Conservation (phyloP, 2,329 filamentous ascomycete species). For the Fusarium transvaalense region DNA sequence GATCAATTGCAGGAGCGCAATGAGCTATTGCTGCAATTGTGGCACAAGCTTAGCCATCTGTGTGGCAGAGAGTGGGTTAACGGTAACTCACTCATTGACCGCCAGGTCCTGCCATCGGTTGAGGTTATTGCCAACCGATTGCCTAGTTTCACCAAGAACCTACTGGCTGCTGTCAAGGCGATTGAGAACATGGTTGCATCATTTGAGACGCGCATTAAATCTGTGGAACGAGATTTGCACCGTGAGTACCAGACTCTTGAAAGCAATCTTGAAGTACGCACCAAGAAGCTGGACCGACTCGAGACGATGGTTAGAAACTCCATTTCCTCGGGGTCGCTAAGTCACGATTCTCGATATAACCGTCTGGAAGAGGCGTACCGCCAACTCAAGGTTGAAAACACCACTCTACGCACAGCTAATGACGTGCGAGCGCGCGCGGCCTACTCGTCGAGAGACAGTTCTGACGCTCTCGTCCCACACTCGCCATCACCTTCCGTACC, state of each 20-base stretch:
- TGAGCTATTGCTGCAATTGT: constrained; percentile 85
- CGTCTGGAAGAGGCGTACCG: constrained; percentile 72
- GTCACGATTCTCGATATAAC: constrained; percentile 60
- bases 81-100: constrained; percentile 88
- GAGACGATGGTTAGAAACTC: constrained; percentile 82
- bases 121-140: constrained; percentile 89
- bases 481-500: constrained; percentile 68
- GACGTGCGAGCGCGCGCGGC: constrained; percentile 68
- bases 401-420: constrained; percentile 75
- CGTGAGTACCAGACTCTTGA: constrained; percentile 92
- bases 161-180: constrained; percentile 86
- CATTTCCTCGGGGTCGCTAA: constrained; percentile 63
- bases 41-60: constrained; percentile 86
- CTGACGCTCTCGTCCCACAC: constrained; percentile 53
- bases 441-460: constrained; percentile 56
- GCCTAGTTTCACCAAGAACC: constrained; percentile 89
- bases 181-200: constrained; percentile 83
- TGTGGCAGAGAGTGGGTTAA: constrained; percentile 95
- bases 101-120: constrained; percentile 82
- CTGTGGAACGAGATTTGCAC: constrained; percentile 89
- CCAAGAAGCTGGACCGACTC: constrained; percentile 88
- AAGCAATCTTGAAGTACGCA: constrained; percentile 79
- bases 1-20: constrained; percentile 93
- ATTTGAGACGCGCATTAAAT: constrained; percentile 84
- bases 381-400: constrained; percentile 73